Conservation (phyloP, 1,139 yeast genomes). For the Taphrina populina region DNA sequence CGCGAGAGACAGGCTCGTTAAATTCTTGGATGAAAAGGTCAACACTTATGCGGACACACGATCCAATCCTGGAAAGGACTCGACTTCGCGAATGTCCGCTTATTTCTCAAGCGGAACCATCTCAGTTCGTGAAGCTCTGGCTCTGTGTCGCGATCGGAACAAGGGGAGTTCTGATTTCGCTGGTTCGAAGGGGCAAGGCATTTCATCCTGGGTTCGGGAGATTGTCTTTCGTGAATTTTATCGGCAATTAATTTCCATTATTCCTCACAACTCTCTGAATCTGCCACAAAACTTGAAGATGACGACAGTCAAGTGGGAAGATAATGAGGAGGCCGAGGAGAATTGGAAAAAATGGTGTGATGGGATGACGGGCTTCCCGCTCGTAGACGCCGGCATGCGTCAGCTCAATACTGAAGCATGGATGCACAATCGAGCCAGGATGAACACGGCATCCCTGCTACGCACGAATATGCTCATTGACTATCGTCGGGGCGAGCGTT, state of each 20-base stretch:
- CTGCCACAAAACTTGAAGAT: conserved; percentile 51
- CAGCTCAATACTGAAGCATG: conserved; percentile 54
- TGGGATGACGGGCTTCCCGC: conserved; percentile 58
- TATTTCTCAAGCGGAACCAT: conserved; percentile 54
- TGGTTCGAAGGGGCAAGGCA: conserved; percentile 45
- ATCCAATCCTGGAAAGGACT: conserved; percentile 42
- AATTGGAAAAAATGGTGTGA: conserved; percentile 52
- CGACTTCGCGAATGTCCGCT: conserved; percentile 51
- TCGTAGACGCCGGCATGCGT: conserved; percentile 60
- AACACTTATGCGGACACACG: conserved; percentile 45
- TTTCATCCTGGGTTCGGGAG: conserved; percentile 53
- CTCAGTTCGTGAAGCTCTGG: conserved; percentile 48
- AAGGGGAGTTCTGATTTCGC: conserved; percentile 42
- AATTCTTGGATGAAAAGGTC: conserved; percentile 45
- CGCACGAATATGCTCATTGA: conserved; percentile 56
- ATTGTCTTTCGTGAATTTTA: conserved; percentile 62
- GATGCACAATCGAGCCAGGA: conserved; percentile 56
- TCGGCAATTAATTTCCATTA: conserved; percentile 51
- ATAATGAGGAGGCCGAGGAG: conserved; percentile 44
- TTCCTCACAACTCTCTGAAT: conserved; percentile 57
- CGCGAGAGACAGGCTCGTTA: conserved; percentile 45
- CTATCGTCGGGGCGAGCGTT: conserved; percentile 58
- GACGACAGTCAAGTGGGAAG: conserved; percentile 51
- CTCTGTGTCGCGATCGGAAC: conserved; percentile 43
- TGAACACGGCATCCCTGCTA: conserved; percentile 56